A percentile compares a stretch with the other conserved stretches of the same genome.
These are phyloP conservation scores for Porogramme epimiltina DNA, from an alignment of 1,284 basidiomycete species.

Conservation along the genomic window DNA sequence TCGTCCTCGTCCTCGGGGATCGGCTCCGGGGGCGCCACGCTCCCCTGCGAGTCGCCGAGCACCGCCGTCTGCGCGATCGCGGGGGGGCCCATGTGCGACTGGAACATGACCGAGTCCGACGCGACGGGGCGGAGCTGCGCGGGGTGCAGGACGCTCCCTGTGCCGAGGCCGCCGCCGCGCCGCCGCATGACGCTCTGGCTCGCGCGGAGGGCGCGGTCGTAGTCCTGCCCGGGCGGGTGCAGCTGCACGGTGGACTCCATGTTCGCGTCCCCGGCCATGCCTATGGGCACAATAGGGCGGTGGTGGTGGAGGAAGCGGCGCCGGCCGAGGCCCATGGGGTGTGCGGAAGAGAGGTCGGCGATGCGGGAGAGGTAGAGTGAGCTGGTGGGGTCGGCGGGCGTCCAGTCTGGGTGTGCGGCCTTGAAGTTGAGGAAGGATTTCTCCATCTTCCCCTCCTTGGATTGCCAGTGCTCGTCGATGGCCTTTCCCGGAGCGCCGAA, in stretches of 20 bases:
- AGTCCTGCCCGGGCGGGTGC: constrained; percentile 47
- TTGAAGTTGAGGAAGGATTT: constrained; percentile 97
- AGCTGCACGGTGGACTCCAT: constrained; percentile 33
- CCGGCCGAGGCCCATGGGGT: no score
- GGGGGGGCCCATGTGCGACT: constrained; percentile 55
- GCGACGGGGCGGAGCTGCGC: constrained; percentile 33
- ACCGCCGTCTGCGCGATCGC: constrained; percentile 67
- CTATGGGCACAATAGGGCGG: constrained; percentile 5
- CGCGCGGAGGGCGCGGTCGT: constrained; percentile 73
- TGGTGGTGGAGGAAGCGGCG: constrained; percentile 28
- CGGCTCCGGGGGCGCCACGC: constrained; percentile 34
- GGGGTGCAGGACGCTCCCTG: constrained; percentile 39
- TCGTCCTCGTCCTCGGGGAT: constrained; percentile 39
- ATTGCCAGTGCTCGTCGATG: constrained; percentile 74
- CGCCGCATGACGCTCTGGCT: constrained; percentile 48
- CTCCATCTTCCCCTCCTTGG: constrained; percentile 97
- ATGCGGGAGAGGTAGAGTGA: constrained; percentile 86
- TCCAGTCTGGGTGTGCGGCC: constrained; percentile 95
- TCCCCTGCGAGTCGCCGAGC: constrained; percentile 73
- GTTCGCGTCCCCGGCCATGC: constrained; percentile 1
- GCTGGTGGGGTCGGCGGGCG: constrained; percentile 82
- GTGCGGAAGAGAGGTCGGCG: constrained; percentile 62
- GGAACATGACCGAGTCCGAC: constrained; percentile 59
- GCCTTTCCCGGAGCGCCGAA: constrained; percentile 76
- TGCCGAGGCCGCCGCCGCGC: constrained; percentile 43